phyloP scores from a whole-genome alignment of 768 basidiomycete species.

The Psilocybe azurescens region DNA sequence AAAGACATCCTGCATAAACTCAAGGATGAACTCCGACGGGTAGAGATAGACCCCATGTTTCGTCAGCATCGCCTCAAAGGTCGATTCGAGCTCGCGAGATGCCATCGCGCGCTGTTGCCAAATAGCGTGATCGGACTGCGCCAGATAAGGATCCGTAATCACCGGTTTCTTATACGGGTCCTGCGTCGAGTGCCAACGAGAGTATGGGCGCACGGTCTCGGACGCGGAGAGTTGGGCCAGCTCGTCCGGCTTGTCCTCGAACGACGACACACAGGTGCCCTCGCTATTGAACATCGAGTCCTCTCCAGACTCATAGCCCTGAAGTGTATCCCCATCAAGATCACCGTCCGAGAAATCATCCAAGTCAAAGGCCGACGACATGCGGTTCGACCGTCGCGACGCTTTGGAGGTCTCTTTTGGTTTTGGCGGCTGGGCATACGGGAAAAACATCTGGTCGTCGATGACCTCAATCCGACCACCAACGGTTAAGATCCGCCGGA shows the following conservation, averaged over 20 bases:
- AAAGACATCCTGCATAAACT: constrained; percentile 53
- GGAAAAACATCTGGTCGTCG: constrained; percentile 74
- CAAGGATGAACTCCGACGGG: constrained; percentile 54
- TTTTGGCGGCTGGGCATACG: constrained; percentile 44
- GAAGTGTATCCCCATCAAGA: constrained; percentile 33
- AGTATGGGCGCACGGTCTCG: constrained; percentile 20
- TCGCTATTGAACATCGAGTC: constrained; percentile 33
- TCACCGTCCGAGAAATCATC: constrained; percentile 26
- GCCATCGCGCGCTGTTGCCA: constrained; percentile 47
- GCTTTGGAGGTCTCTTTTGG: constrained; percentile 11
- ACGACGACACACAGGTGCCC: constrained; percentile 22
- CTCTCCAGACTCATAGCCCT: constrained; percentile 28
- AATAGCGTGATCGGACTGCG: constrained; percentile 18
- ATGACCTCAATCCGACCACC: constrained; percentile 76
- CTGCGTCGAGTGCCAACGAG: background rate
- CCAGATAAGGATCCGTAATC: constrained; percentile 9
- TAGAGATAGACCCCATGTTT: constrained; percentile 58
- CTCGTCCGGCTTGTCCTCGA: constrained; percentile 19
- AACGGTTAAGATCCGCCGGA: constrained; percentile 60
- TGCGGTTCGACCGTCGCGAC: background rate
- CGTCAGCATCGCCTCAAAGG: constrained; percentile 66
- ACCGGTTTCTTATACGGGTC: constrained; percentile 7
- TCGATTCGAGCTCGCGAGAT: constrained; percentile 55
- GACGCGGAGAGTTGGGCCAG: constrained; percentile 19
- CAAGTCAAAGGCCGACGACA: constrained; percentile 21